Base-by-base conservation (phyloP, 139 green algal species). In the Ostreobium quekettii region DNA sequence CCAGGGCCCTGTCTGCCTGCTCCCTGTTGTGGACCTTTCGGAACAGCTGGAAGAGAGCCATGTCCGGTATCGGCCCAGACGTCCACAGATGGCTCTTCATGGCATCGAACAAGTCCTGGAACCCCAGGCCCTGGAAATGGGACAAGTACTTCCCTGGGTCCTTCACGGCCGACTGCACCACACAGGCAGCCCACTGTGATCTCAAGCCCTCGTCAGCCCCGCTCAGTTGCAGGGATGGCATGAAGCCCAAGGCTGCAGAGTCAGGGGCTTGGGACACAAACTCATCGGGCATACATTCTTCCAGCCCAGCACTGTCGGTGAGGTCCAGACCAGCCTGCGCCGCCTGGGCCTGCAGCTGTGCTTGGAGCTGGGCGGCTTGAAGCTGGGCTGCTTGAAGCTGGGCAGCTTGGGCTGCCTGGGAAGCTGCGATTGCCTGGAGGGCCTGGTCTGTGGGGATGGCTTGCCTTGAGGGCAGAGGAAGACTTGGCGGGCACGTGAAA, bases 21-120 rank as follows among this genome's bases (percentile, higher is more conserved):
- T 42, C 59, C 47, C 32, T 66, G 59, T 19, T 66, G 8, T 62
- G 22, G 19, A 62, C 53, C 30, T 66, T 66, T 26, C 59, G 26
- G 32, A 66, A 66, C 22, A 66, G 30, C 6, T 66, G 32, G 30
- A 66, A 66, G 28, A 66, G 19, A 8, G 59, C 26, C 6, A 42
- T 47, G 59, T 66, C 59, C 7, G 59, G 59, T 11, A 66, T 33
- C 7, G 59, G 59, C 7, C 59, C 59, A 8, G 26, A 11, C 29
- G 7, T 47, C 26, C 30, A 66, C 30, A 66, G 26, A 42, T 66
- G 59, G 32, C 19, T 53, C 42, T 53, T 11, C 42, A 53, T 19
- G 19, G 42, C 42, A 26, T 53, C 42, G 42, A 11, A 53, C 42
- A 53, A 53, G 42, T 53, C 15, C 11, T 11, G 42, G 19, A 53